phyloP scores from a whole-genome alignment of 495 filamentous ascomycete genomes.

The Polyplosphaeria fusca region DNA sequence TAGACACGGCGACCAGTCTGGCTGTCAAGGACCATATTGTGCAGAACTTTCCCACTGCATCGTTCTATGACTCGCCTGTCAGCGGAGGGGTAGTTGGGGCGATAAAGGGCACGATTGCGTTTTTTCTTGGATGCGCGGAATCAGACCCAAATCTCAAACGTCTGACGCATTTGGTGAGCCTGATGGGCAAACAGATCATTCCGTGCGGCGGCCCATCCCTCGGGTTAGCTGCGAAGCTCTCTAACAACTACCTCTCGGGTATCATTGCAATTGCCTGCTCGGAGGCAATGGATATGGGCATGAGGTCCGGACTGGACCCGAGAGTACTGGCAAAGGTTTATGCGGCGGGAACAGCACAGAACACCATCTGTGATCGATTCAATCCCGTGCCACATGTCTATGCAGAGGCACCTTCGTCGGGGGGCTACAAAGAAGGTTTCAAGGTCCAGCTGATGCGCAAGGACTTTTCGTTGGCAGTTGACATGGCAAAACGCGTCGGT shows the following conservation, averaged over 20 bases:
- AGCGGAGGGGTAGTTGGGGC: conserved; percentile 50
- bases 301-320: conserved; percentile 51
- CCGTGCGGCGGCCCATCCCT: conserved; percentile 51
- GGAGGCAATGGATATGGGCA: conserved; percentile 57
- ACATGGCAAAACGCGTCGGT: conserved; percentile 48
- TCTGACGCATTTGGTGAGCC: conserved; percentile 38
- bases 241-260: conserved; percentile 55
- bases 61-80: conserved; percentile 48
- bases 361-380: conserved; percentile 49
- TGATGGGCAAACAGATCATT: conserved; percentile 51
- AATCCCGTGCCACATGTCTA: conserved; percentile 53
- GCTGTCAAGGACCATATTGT: conserved; percentile 40
- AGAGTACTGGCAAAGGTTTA: conserved; percentile 49
- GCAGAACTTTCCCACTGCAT: conserved; percentile 34
- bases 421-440: conserved; percentile 52
- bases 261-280: conserved; percentile 52
- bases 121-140: conserved; percentile 48
- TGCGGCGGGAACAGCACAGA: conserved; percentile 51
- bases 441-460: conserved; percentile 55
- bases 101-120: conserved; percentile 47
- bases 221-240: conserved; percentile 54
- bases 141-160: conserved; percentile 38
- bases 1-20: conserved; percentile 45
- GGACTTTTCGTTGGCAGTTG: conserved; percentile 51
- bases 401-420: conserved; percentile 47